Conservation (phyloP, 345 rosid species). For the Triadica sebifera region DNA sequence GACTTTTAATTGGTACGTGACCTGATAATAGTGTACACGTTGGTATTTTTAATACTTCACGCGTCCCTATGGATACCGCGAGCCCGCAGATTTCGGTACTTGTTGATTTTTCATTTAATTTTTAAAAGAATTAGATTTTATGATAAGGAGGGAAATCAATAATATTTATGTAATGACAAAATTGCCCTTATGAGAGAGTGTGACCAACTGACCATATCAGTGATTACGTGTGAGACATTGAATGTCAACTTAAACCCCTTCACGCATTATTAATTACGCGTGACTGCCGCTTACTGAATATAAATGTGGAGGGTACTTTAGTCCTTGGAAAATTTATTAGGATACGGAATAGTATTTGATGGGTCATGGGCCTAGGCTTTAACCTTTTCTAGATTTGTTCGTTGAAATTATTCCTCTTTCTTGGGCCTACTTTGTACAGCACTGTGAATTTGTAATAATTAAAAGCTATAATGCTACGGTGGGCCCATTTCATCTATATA, state of each 20-base stretch:
- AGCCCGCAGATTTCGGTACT: not conserved
- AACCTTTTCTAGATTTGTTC: not conserved
- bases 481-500: not conserved
- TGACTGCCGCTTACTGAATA: conserved; percentile 21
- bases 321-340: not conserved
- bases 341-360: not conserved
- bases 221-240: conserved; percentile 6
- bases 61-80: not conserved
- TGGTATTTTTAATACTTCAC: not conserved
- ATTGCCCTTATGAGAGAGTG: conserved; percentile 4
- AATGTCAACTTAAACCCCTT: conserved; percentile 39
- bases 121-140: not conserved
- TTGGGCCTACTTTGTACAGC: not conserved
- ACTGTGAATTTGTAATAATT: not conserved
- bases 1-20: conserved; percentile 13
- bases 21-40: not conserved
- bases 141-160: not conserved
- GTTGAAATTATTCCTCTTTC: no score
- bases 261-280: conserved; percentile 36
- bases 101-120: not conserved
- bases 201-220: conserved; percentile 28
- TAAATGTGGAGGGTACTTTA: conserved; percentile 17
- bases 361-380: conserved; percentile 1
- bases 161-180: not conserved
- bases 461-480: not conserved